These are phyloP conservation scores for Paxillus involutus DNA, from an alignment of 768 basidiomycete species.

Conservation along the genomic window DNA sequence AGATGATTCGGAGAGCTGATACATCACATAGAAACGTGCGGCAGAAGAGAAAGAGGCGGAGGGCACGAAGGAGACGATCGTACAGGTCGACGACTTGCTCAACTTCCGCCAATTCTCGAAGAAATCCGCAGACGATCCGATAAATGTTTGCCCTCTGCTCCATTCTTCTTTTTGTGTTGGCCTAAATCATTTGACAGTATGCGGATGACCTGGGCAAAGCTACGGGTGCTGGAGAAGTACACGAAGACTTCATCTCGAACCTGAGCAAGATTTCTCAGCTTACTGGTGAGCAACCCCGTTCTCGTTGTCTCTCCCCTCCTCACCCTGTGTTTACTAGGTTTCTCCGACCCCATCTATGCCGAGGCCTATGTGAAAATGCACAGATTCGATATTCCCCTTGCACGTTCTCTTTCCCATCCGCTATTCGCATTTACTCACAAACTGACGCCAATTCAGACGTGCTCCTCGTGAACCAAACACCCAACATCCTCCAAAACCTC, in stretches of 20 bases:
- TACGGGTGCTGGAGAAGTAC: constrained; percentile 79
- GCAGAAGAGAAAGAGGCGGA: constrained; percentile 89
- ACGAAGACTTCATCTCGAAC: constrained; percentile 94
- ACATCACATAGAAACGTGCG: constrained; percentile 68
- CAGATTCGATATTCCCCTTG: constrained; percentile 93
- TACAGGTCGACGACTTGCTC: constrained; percentile 93
- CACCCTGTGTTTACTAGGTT: constrained; percentile 49
- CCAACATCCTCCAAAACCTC: constrained; percentile 92
- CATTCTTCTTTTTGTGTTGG: not conserved
- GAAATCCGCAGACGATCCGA: constrained; percentile 78
- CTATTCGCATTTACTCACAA: not conserved
- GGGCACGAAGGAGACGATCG: constrained; percentile 55
- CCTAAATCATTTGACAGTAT: constrained; percentile 50
- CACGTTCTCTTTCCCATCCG: constrained; percentile 29
- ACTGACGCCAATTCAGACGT: constrained; percentile 57
- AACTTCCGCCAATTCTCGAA: constrained; percentile 95
- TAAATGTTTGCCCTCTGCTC: constrained; percentile 51
- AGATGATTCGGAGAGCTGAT: constrained; percentile 1
- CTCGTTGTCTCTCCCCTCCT: not conserved
- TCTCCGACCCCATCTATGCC: constrained; percentile 98
- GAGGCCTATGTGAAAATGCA: constrained; percentile 98
- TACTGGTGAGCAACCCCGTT: constrained; percentile 57
- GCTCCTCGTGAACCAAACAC: constrained; percentile 93
- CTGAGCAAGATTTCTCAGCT: constrained; percentile 91
- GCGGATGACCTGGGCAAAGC: constrained; percentile 87